These are phyloP conservation scores for Parastagonospora avenae DNA, from an alignment of 2,329 filamentous ascomycete genomes.

Conservation along the genomic window DNA sequence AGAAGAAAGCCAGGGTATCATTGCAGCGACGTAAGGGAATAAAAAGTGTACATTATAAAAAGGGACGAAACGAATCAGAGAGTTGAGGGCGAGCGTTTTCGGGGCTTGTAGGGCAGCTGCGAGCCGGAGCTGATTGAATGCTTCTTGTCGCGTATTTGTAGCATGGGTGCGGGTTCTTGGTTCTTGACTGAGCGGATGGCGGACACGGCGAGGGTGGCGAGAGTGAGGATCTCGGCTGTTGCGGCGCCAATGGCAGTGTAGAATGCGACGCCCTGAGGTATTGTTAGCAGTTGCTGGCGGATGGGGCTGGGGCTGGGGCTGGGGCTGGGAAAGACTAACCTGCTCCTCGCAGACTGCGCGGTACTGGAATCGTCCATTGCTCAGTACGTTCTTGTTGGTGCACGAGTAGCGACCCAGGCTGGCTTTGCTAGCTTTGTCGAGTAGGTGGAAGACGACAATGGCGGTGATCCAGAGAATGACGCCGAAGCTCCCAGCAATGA, in stretches of 20 bases:
- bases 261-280: slow-evolving; percentile 39
- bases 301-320: neutral
- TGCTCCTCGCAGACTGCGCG: slow-evolving; percentile 46
- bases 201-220: slow-evolving; percentile 39
- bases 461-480: slow-evolving; percentile 42
- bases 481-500: slow-evolving; percentile 41
- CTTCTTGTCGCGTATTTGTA: slow-evolving; percentile 34
- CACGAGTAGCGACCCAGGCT: slow-evolving; percentile 45
- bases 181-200: slow-evolving; percentile 33
- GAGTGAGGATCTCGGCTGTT: slow-evolving; percentile 36
- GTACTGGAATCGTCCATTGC: slow-evolving; percentile 45
- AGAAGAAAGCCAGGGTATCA: slow-evolving; percentile 32
- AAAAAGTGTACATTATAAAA: slow-evolving; percentile 4
- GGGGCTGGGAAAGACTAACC: slow-evolving; percentile 19
- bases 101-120: slow-evolving; percentile 14
- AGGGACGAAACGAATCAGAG: slow-evolving; percentile 1
- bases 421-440: slow-evolving; percentile 44
- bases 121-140: slow-evolving; percentile 29
- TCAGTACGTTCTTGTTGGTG: slow-evolving; percentile 39
- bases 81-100: slow-evolving; percentile 15
- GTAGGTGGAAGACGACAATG: slow-evolving; percentile 38
- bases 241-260: slow-evolving; percentile 44
- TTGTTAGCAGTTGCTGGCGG: slow-evolving; percentile 18
- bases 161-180: slow-evolving; percentile 26
- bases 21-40: slow-evolving; percentile 23